Base-by-base conservation (phyloP, 352 stramenopile species). In the Pythium vanterpoolii region DNA sequence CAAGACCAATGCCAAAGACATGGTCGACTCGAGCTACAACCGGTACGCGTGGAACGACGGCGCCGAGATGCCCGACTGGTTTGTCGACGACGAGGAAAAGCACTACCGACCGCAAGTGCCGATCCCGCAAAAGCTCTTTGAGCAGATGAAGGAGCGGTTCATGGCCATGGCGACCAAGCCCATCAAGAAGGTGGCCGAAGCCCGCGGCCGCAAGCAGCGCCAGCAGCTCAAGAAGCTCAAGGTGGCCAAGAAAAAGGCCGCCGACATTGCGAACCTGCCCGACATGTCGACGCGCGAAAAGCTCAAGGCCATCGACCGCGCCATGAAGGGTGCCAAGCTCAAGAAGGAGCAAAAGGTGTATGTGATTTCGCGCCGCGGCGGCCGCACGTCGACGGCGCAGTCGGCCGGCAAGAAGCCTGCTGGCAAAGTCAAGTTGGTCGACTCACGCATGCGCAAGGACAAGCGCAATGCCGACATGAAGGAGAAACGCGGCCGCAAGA, bases 1-100 rank as follows among this genome's bases (percentile, higher is more conserved):
- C 33, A 91, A 96, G 57, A 96, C 85, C 0, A 98, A 98, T 58
- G 95, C 96, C 8, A 99, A 99, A 70, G 95, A 98, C 24, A 67
- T 99, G 52, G 93, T 99, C 5, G 98, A 99, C 69, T 89, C 97
- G 2, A 98, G 90, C 26, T 99, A 99, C 89, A 99, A 99, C 74
- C 93, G 98, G 0, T 99, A 97, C 70, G 92, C 96, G 5, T 99
- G 97, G 96, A 99, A 99, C 70, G 97, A 99, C 76, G 86, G 94
- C 1, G 47, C 81, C 9, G 92, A 96, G 36, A 60, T 99, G 8
- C 98, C 98, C 0, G 90, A 99, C 56, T 99, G 98, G 98, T 99
- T 99, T 68, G 66, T 93, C 5, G 95, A 98, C 47, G 93, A 98
- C 49, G 95, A 98, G 60, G 83, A 96, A 69, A 95, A 96, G 60